A percentile compares a stretch with the other conserved stretches of the same genome.
Conservation (phyloP, 2,329 filamentous ascomycete species). For the Triangularia setosa region DNA sequence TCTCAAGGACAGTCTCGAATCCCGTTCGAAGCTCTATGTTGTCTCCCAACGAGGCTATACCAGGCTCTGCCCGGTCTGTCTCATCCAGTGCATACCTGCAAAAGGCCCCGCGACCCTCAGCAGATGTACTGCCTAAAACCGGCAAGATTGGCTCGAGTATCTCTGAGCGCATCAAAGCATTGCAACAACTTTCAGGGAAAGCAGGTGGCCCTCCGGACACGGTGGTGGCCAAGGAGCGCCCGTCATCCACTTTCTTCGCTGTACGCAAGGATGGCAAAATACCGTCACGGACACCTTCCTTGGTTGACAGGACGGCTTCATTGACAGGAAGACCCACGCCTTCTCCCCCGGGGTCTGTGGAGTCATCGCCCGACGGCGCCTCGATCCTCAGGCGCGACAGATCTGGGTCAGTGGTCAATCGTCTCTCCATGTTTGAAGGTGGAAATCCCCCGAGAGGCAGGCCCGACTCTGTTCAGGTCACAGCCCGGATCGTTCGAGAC, state of each 20-base stretch:
- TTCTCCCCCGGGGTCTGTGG: slow-evolving; percentile 38
- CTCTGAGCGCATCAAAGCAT: slow-evolving; percentile 87
- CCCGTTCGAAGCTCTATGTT: slow-evolving; percentile 44
- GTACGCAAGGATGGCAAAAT: slow-evolving; percentile 44
- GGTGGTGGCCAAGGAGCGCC: slow-evolving; percentile 34
- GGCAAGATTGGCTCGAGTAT: slow-evolving; percentile 85
- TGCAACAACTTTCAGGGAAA: slow-evolving; percentile 68
- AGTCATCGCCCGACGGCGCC: slow-evolving; percentile 44
- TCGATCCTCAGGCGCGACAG: slow-evolving; percentile 40
- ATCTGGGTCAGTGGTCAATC: slow-evolving; percentile 52
- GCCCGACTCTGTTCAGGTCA: slow-evolving; percentile 82
- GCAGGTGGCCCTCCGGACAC: slow-evolving; percentile 28
- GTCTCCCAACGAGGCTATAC: slow-evolving; percentile 43
- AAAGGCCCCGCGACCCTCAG: slow-evolving; percentile 47
- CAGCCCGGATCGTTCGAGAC: slow-evolving; percentile 75
- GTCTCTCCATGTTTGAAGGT: slow-evolving; percentile 53
- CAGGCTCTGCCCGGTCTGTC: slow-evolving; percentile 48
- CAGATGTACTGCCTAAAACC: slow-evolving; percentile 53
- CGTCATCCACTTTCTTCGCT: slow-evolving; percentile 56
- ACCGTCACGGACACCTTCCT: slow-evolving; percentile 42
- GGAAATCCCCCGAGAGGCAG: slow-evolving; percentile 42
- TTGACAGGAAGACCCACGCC: slow-evolving; percentile 36
- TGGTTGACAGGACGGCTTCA: slow-evolving; percentile 42
- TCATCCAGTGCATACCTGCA: slow-evolving; percentile 56
- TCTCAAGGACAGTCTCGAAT: slow-evolving; percentile 48